Evolutionary conservation across 1,284 basidiomycete species (phyloP).

Genomic region (Kwoniella shivajii): DNA sequence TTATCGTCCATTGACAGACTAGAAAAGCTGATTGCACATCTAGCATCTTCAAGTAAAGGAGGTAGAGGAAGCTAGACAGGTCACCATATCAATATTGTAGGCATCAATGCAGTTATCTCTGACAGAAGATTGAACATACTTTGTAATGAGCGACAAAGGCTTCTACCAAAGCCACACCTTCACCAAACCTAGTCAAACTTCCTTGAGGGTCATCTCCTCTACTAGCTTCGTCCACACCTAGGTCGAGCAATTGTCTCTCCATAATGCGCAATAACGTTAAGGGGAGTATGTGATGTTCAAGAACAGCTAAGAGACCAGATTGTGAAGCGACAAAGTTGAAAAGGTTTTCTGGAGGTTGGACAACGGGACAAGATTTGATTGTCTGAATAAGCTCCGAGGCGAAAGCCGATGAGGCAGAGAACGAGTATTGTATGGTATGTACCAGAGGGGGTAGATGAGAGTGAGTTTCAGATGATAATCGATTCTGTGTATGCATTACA

Average conservation of each 20-base stretch:
- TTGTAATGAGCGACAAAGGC: conserved; percentile 41
- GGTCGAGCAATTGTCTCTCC: conserved; percentile 29
- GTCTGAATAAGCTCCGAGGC: conserved; percentile 34
- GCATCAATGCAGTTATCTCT: not conserved
- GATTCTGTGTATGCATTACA: too few relatives aligned
- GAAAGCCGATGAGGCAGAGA: conserved; percentile 31
- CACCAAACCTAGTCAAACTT: conserved; percentile 49
- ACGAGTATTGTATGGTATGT: conserved; percentile 31
- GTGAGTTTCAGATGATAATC: conserved; percentile 24
- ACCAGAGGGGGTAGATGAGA: conserved; percentile 36
- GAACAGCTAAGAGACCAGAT: conserved; percentile 29
- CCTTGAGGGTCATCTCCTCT: conserved; percentile 50
- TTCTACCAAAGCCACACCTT: conserved; percentile 49
- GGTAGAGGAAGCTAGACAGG: conserved; percentile 34
- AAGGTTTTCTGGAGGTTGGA: conserved; percentile 37
- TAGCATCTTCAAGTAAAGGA: conserved; percentile 32
- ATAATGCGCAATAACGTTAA: conserved; percentile 26
- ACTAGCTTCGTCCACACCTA: conserved; percentile 27
- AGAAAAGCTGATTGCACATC: conserved; percentile 40
- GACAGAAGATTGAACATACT: conserved; percentile 21
- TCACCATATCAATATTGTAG: not conserved
- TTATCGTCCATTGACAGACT: conserved; percentile 45
- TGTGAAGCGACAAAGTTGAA: conserved; percentile 36
- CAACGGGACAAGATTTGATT: conserved; percentile 24
- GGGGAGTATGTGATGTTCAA: conserved; percentile 27